Conservation (phyloP, 495 filamentous ascomycete genomes). For the Neurospora tetrasperma region DNA sequence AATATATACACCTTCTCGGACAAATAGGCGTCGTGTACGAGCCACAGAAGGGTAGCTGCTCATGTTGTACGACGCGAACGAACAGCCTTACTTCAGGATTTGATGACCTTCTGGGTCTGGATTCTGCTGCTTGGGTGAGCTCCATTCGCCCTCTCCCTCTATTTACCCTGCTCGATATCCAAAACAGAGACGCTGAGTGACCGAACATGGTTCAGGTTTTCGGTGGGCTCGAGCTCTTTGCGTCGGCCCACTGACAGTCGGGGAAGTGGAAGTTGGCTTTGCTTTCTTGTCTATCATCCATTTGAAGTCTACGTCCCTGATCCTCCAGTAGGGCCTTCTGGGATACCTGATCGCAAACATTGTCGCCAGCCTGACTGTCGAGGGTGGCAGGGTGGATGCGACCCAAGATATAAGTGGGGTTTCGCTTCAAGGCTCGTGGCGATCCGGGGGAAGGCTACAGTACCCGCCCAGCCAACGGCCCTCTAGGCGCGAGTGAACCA, state of each 20-base stretch:
- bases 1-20: no score
- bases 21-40: not conserved
- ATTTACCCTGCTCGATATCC: not conserved
- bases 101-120: not conserved
- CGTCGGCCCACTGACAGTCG: not conserved
- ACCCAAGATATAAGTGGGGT: not conserved
- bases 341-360: not conserved
- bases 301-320: no score
- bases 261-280: not conserved
- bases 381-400: not conserved
- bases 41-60: not conserved
- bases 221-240: not conserved
- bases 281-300: not conserved
- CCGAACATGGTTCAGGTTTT: not conserved
- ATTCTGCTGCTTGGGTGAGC: not conserved
- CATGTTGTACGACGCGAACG: not conserved
- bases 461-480: not conserved
- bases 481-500: not conserved
- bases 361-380: not conserved
- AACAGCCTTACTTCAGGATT: not conserved
- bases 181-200: not conserved
- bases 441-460: not conserved
- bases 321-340: no score
- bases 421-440: not conserved
- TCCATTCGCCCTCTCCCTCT: not conserved